phyloP scores from a whole-genome alignment of 2,329 filamentous ascomycete species.

The Aureobasidium sp. region DNA sequence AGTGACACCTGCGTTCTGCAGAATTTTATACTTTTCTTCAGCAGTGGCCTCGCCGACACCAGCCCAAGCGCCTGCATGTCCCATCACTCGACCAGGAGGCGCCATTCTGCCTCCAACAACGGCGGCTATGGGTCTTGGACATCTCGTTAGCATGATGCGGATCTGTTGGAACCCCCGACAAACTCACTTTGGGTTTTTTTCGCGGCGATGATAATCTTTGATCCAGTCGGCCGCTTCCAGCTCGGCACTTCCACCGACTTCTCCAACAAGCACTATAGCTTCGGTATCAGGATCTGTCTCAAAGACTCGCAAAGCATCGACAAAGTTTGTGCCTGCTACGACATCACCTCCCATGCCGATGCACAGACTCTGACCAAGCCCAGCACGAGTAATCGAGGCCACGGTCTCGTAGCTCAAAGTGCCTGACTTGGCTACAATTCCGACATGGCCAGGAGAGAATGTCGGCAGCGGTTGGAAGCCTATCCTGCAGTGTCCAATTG shows the following conservation, averaged over 20 bases:
- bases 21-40: constrained; percentile 57
- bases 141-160: constrained; percentile 18
- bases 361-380: constrained; percentile 68
- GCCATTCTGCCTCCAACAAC: constrained; percentile 61
- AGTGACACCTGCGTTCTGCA: constrained; percentile 59
- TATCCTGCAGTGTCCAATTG: constrained; percentile 61
- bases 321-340: constrained; percentile 65
- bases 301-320: constrained; percentile 62
- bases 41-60: constrained; percentile 59
- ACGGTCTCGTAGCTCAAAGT: constrained; percentile 77
- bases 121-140: constrained; percentile 60
- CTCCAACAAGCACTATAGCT: constrained; percentile 65
- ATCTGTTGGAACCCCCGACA: neutral
- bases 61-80: constrained; percentile 69
- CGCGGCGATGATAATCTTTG: constrained; percentile 53
- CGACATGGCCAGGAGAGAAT: constrained; percentile 62
- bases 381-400: constrained; percentile 64
- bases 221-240: constrained; percentile 70
- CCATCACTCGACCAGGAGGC: constrained; percentile 63
- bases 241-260: constrained; percentile 64
- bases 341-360: constrained; percentile 74
- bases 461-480: constrained; percentile 72
- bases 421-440: constrained; percentile 73
- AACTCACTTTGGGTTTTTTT: constrained; percentile 56
- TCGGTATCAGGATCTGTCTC: constrained; percentile 61